A percentile compares a stretch with the other conserved stretches of the same genome.
phyloP scores from a whole-genome alignment of 768 basidiomycete species.

The Psilocybe tampanensis region DNA sequence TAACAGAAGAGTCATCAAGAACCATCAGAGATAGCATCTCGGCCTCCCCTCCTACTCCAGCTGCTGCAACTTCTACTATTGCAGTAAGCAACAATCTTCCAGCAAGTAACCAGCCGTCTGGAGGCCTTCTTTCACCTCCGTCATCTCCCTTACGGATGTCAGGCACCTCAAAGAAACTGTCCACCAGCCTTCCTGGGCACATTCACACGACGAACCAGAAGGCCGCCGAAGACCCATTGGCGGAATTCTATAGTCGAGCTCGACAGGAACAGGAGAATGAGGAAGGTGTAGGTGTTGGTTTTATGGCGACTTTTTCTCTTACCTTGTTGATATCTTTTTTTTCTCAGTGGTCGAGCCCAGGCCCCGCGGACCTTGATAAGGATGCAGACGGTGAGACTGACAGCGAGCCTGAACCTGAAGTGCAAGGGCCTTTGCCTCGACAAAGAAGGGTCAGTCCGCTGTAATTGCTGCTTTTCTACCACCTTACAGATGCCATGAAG shows the following conservation, averaged over 20 bases:
- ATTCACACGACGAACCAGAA: background rate
- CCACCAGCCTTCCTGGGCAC: background rate
- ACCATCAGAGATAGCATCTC: too few species aligned
- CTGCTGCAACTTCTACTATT: background rate
- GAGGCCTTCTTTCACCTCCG: constrained; percentile 16
- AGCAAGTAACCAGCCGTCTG: background rate
- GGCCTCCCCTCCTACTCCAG: background rate
- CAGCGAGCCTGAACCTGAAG: constrained; percentile 32
- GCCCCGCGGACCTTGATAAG: constrained; percentile 22
- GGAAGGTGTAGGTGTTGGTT: constrained; percentile 34
- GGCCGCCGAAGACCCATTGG: constrained; percentile 53
- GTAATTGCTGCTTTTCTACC: background rate
- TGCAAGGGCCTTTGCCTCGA: constrained; percentile 5
- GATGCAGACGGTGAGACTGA: constrained; percentile 12
- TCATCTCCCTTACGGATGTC: constrained; percentile 7
- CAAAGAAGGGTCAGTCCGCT: constrained; percentile 17
- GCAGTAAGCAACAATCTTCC: background rate
- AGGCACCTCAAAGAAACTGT: background rate
- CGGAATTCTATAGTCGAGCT: constrained; percentile 65
- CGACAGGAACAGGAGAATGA: constrained; percentile 39
- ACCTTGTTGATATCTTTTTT: background rate
- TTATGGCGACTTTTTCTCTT: background rate
- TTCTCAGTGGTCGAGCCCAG: constrained; percentile 35
- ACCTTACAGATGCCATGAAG: constrained; percentile 32
- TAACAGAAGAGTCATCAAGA: too few species aligned